These are phyloP conservation scores for Circinella minor DNA, from an alignment of 371 early-diverging fungal species.

Conservation along the genomic window DNA sequence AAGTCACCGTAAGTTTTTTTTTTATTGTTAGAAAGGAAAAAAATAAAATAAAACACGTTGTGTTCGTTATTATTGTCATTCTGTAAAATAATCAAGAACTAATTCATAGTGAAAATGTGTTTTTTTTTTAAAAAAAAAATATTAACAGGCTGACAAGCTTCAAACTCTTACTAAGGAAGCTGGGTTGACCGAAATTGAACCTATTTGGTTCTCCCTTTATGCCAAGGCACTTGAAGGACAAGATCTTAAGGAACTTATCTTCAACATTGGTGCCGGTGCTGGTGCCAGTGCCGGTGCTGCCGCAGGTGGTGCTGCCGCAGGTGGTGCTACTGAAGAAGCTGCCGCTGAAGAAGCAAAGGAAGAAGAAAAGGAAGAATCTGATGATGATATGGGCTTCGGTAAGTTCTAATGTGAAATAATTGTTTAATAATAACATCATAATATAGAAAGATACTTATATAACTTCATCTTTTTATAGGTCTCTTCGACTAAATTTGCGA, in stretches of 20 bases:
- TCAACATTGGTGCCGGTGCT: conserved; percentile 90
- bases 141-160: conserved; percentile 92
- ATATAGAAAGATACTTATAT: background rate
- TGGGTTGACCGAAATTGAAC: conserved; percentile 85
- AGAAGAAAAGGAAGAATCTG: conserved; percentile 88
- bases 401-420: conserved; percentile 16
- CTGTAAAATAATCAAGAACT: too few relatives aligned
- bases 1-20: conserved; percentile 85
- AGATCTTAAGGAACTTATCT: conserved; percentile 88
- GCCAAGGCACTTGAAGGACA: conserved; percentile 98
- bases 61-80: too few relatives aligned
- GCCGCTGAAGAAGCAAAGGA: conserved; percentile 68
- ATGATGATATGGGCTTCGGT: conserved; percentile 94
- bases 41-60: too few relatives aligned
- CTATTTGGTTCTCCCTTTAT: conserved; percentile 95
- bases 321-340: conserved; percentile 59
- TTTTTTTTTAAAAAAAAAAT: conserved; percentile 5
- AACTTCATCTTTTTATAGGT: conserved; percentile 44
- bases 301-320: conserved; percentile 56
- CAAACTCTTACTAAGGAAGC: conserved; percentile 90
- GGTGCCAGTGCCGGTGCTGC: conserved; percentile 69
- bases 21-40: background rate
- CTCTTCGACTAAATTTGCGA: conserved; percentile 84
- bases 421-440: background rate
- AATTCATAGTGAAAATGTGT: too few relatives aligned